Evolutionary conservation across 805 yeast genomes (phyloP), one percentile per base, ranked within the genome.

Genomic region (Candida qinlingensis): DNA sequence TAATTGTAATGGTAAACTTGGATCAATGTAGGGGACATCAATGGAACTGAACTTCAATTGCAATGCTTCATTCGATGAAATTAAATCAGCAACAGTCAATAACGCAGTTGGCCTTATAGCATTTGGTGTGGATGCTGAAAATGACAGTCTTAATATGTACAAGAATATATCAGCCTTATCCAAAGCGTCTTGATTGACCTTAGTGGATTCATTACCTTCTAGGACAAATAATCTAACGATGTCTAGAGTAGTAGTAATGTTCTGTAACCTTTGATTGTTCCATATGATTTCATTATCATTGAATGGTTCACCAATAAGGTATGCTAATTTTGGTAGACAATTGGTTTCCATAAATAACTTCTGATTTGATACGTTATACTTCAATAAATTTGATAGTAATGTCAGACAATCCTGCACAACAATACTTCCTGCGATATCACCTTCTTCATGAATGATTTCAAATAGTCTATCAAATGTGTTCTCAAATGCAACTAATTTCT

Each of bases 401-500:
- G 89, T 79, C 46, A 95, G 69, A 64, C 96, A 87, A 66, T 94
- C 98, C 61, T 87, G 94, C 7, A 91, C 96, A n/a, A 89, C 81
- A 34, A 89, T 75, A 19, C 94, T 88, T 8, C 96, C 97, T 46
- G 90, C 76, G 12, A 89, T 75, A 4, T 96, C 96, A 33, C 96
- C 97, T 65, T 91, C 97, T 53, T 81, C 86, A 12, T 80, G 82
- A 27, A 92, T 81, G 11, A 94, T 85, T n/a, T 71, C 74, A 59
- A 92, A 91, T 10, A 90, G 67, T 51, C 75, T 80, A 52, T 89
- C 97, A 61, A 94, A 91, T 0, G 95, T 85, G 56, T 88, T 91
- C 63, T 94, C 97, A 62, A 94, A 94, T 0, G 96, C 99, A 8
- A 95, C 95, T 19, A 94, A 70, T 60, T 90, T 91, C 63, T 94